Base-by-base conservation (phyloP, 225 moss, liverwort and hornwort species). In the Polytrichum commune region DNA sequence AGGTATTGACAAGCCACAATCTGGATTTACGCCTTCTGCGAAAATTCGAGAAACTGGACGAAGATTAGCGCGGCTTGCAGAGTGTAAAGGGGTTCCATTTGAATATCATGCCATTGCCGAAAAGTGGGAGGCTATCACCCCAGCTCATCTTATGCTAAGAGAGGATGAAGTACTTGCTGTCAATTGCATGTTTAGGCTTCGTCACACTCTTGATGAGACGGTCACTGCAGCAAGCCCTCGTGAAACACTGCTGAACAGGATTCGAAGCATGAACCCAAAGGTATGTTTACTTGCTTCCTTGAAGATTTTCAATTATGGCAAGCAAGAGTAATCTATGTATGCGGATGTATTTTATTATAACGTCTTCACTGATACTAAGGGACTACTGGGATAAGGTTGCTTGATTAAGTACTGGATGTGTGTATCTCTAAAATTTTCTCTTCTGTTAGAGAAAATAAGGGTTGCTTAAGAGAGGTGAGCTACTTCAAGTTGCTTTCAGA, bases 1-100 rank as follows among this genome's bases (percentile, higher is more conserved):
- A 86, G 96, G 96, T 22, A 92, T 96, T 71, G 96, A 96, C 71
- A 86, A 89, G 13, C 88, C 96, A 19, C 93, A 96, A 77, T 89
- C 93, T 25, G 96, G 96, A 29, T 92, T 96, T 33, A 84, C 76
- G 8, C 88, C 92, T 63, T 92, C 85, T 30, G 78, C 78, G 10
- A 84, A 90, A 60, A 80, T 96, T 26, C 90, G 89, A 62, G 96
- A 93, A 2, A 93, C 93, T 3, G 96, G 96, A 62, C 77, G 76
- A 32, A 83, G 92, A 46, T 84, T 96, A 61, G 82, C 76, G 18
- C 68, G 64, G 27, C 74, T 84, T 22, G 96, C 96, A 0, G 79
- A 74, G 69, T 18, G 53, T 18, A 2, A 83, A 8, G 90, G 89
- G 9, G 71, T 96, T 19, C 90, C 91, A 7, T 92, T 96, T 18